Base-by-base conservation (phyloP, 805 yeast genomes). In the Yarrowia sp. region DNA sequence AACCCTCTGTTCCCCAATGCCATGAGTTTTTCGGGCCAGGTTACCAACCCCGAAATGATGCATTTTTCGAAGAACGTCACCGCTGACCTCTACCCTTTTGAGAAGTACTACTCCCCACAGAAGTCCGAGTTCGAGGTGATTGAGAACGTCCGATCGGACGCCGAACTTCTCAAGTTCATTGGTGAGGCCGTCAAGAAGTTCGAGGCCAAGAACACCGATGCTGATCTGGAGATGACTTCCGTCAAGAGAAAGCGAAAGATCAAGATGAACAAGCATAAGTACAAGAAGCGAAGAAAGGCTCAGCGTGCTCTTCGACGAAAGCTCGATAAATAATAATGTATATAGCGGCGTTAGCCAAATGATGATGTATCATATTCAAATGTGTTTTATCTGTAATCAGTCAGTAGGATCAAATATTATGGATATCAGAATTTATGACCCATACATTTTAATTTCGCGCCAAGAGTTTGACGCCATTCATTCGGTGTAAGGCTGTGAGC, bases 251-350 rank as follows among this genome's bases (percentile, higher is more conserved):
- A 79, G 73, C 86, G 99, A 80, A 85, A 90, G 78, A 85, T 90
- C 76, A 93, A 92, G 83, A 95, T 95, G 98, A 95, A 93, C 85
- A 90, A 92, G 75, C 99, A 95, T 79, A 95, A 95, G 81, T 82
- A 91, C 76, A 89, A 95, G 81, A 95, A 95, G 87, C 89, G 98
- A 84, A 89, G 98, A 85, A 92, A 87, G 84, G 90, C 87, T 51
- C 96, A 92, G 77, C 84, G 96, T 33, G 74, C 79, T 19, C 69
- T 74, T 67, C 73, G 78, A 62, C 70, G 80, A 59, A 73, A 74
- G 68, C 71, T 74, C 41, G 69, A 68, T 36, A 69, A 72, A 58
- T 73, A 69, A 54, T 54, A 38, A 61, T 58, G 63, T 58, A 58
- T 41, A 58, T 58, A 58, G 62, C 51, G 51, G 61, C 61, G 17